Evolutionary conservation across 495 filamentous ascomycete species (phyloP), one percentile per base, ranked within the genome.

Genomic region (Penicillium flavigenum): DNA sequence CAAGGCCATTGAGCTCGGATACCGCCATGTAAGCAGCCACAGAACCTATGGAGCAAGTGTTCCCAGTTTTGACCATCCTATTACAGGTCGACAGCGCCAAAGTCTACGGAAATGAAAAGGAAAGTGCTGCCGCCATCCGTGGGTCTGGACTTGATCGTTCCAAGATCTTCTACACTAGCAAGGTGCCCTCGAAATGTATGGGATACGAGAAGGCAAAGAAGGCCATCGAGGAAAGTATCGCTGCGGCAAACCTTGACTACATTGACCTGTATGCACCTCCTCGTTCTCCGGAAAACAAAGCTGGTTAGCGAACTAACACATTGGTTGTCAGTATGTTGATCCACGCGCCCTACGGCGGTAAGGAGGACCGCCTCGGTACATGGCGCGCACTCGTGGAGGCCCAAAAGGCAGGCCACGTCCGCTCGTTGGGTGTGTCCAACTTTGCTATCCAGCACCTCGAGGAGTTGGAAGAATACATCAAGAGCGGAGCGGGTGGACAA

Each of bases 401-500:
- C 7, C 76, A 81, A 56, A 75, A 78, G 57, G 75, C 73, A 7
- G 82, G 82, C 8, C 75, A 79, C 47, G 68, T 83, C 20, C 72
- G 79, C 17, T 81, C 77, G 9, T 67, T 85, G 20, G 82, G 82
- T 29, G 82, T 85, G 20, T 81, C 76, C 12, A 85, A 85, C 64
- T 85, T 79, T 57, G 76, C 73, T 11, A 71, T 85, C 24, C 72
- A 76, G 49, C 82, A 85, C 61, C 73, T 85, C 4, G 72, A 84
- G 17, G 82, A 83, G 58, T 70, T 97, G 45, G 88, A 95, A 64
- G 75, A 68, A 59, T 87, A 90, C 68, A 92, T 92, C 61, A 78
- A 86, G 67, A 79, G 81, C 60, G 88, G 87, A 8, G 84, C 80
- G 51, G 90, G 88, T 11, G 90, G 89, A 3, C 74, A 90, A 20